A percentile compares a stretch with the other conserved stretches of the same genome.
These are phyloP conservation scores for Dactylonectria macrodidyma DNA, from an alignment of 2,329 filamentous ascomycete genomes.

Conservation along the genomic window DNA sequence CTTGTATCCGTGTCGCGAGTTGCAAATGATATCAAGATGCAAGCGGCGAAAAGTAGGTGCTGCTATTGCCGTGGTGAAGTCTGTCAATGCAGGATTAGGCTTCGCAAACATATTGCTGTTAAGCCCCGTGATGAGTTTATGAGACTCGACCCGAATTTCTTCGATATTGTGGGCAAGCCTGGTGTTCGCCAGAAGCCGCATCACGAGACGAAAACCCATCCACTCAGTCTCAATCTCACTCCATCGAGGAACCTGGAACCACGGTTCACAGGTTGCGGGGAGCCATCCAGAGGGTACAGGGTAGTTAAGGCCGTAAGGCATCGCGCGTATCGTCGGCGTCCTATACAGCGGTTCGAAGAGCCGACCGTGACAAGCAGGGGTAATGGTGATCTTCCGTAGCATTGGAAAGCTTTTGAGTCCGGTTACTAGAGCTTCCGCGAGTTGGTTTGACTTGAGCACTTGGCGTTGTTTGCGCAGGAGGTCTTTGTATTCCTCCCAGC, in stretches of 20 bases:
- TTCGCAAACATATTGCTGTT: neutral
- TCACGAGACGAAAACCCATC: neutral
- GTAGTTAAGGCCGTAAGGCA: conserved; percentile 1
- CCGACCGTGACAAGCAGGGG: neutral
- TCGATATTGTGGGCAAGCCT: neutral
- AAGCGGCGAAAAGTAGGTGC: neutral
- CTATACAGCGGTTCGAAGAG: neutral
- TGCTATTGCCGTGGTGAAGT: neutral
- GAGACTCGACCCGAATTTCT: neutral
- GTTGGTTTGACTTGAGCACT: neutral
- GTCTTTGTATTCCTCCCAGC: neutral
- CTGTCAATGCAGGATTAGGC: neutral
- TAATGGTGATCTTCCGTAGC: neutral
- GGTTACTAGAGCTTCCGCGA: neutral
- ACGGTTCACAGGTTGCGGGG: too few species aligned
- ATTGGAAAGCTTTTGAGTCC: neutral
- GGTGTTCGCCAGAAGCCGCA: neutral
- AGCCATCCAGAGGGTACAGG: neutral
- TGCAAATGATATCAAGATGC: conserved; percentile 1
- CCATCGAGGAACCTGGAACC: neutral
- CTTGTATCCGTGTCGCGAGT: neutral
- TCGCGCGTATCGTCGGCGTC: conserved; percentile 1
- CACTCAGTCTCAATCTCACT: neutral
- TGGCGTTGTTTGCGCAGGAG: neutral
- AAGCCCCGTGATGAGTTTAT: neutral